A percentile compares a stretch with the other conserved stretches of the same genome.
Evolutionary conservation across 805 yeast species (phyloP).

Genomic region (Lipomyces japonicus): DNA sequence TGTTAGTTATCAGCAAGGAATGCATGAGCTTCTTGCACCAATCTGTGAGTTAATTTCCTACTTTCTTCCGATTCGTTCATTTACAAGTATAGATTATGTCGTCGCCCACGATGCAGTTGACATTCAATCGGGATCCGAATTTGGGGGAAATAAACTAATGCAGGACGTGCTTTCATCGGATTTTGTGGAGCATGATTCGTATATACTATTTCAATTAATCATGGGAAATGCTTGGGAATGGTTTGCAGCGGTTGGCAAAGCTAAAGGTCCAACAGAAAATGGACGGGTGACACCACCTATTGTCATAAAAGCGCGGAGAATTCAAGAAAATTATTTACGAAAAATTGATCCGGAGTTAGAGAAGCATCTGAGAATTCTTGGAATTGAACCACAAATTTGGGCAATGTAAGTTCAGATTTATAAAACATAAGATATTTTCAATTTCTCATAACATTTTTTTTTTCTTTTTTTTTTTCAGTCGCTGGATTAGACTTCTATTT

Average conservation of each 20-base stretch:
- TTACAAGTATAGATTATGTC: conserved; percentile 7
- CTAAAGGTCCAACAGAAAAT: conserved; percentile 16
- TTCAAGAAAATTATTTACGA: conserved; percentile 35
- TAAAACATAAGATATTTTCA: not conserved
- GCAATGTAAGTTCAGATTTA: conserved; percentile 30
- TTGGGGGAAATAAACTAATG: conserved; percentile 14
- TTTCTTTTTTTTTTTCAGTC: conserved; percentile 4
- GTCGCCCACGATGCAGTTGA: conserved; percentile 10
- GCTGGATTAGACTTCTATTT: conserved; percentile 39
- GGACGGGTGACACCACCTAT: conserved; percentile 31
- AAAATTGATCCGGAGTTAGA: conserved; percentile 35
- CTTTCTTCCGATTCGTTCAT: not conserved
- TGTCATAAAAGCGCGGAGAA: conserved; percentile 34
- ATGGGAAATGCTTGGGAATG: conserved; percentile 36
- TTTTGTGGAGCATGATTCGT: conserved; percentile 36
- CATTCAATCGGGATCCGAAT: conserved; percentile 1
- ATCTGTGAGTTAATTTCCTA: conserved; percentile 34
- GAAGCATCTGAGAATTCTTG: conserved; percentile 27
- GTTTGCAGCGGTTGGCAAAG: conserved; percentile 31
- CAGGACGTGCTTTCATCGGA: conserved; percentile 18
- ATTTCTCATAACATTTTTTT: not conserved
- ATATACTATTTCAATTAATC: conserved; percentile 33
- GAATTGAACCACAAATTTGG: conserved; percentile 41
- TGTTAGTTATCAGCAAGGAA: conserved; percentile 53
- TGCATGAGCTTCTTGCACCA: conserved; percentile 53